These are phyloP conservation scores for Thelephora aurantiotincta DNA, from an alignment of 768 basidiomycete species.

Conservation along the genomic window DNA sequence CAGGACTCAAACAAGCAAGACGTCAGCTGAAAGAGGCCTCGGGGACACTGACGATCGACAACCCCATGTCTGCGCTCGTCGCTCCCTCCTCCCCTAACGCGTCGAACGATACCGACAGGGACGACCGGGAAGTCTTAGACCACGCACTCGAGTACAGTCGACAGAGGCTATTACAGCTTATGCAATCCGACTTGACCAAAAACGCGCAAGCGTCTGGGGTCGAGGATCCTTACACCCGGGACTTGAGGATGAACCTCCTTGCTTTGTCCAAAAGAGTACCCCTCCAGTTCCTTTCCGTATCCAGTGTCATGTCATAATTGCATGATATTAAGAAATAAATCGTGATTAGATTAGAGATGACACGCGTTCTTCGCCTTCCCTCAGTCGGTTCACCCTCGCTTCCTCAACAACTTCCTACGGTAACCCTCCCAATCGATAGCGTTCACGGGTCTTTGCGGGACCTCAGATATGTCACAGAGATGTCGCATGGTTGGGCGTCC, in stretches of 20 bases:
- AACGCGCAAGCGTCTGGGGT: conserved; percentile 1
- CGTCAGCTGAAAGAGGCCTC: conserved; percentile 18
- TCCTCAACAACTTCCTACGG: too few species aligned
- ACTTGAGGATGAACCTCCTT: conserved; percentile 58
- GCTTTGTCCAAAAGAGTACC: conserved; percentile 71
- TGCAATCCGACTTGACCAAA: neutral
- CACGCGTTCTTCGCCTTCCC: too few species aligned
- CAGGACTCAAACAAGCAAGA: conserved; percentile 15
- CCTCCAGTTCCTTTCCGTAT: conserved; percentile 23
- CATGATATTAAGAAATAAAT: neutral
- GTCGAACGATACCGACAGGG: conserved; percentile 5
- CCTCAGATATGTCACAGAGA: conserved; percentile 34
- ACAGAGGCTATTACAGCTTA: conserved; percentile 23
- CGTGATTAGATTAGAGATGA: too few species aligned
- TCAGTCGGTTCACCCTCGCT: too few species aligned
- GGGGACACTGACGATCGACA: conserved; percentile 14
- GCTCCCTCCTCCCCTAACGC: neutral
- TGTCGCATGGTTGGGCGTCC: conserved; percentile 77
- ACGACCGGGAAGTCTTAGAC: conserved; percentile 34
- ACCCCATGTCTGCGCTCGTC: conserved; percentile 17
- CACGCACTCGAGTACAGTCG: conserved; percentile 41
- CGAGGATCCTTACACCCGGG: conserved; percentile 39
- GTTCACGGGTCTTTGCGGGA: too few species aligned
- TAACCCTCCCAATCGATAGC: too few species aligned
- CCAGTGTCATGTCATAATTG: neutral